These are phyloP conservation scores for Akanthomyces uredinophilus DNA, from an alignment of 2,329 filamentous ascomycete genomes.

Conservation along the genomic window DNA sequence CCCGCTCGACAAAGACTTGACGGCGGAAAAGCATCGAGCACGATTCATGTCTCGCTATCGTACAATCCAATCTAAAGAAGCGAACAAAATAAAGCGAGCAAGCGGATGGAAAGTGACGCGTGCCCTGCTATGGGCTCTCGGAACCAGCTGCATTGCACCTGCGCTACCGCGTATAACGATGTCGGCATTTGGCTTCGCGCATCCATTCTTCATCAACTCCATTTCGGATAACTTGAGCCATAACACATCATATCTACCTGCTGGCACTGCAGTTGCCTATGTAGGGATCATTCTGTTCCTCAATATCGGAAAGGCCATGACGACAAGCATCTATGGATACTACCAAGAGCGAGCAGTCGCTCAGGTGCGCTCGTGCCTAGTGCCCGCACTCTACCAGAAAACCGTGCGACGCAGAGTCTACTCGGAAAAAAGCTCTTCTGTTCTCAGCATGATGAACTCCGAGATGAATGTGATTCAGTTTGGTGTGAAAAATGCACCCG, in stretches of 20 bases:
- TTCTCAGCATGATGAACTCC: conserved; percentile 4
- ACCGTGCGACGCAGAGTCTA: conserved; percentile 1
- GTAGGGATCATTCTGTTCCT: neutral
- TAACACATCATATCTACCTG: neutral
- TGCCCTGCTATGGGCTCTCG: neutral
- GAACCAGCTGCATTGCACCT: neutral
- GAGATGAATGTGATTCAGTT: conserved; percentile 9
- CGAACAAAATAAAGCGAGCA: neutral
- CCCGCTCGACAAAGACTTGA: neutral
- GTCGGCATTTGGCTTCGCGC: neutral
- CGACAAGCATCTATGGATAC: neutral
- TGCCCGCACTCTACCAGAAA: conserved; percentile 9
- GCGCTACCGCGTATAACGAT: neutral
- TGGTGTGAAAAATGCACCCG: conserved; percentile 21
- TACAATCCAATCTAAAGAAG: neutral
- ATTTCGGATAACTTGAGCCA: neutral
- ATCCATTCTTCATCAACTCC: conserved; percentile 10
- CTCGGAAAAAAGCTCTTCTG: neutral
- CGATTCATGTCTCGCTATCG: conserved; percentile 6
- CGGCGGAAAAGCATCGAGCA: neutral
- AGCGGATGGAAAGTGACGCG: neutral
- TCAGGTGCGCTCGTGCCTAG: conserved; percentile 1
- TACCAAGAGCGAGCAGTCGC: conserved; percentile 6
- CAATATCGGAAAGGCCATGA: conserved; percentile 7
- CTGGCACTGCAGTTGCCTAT: neutral